Percentiles rank a stretch among this genome's conserved stretches.
phyloP scores from a whole-genome alignment of 768 basidiomycete species.

The Leccinum subgranulosum region DNA sequence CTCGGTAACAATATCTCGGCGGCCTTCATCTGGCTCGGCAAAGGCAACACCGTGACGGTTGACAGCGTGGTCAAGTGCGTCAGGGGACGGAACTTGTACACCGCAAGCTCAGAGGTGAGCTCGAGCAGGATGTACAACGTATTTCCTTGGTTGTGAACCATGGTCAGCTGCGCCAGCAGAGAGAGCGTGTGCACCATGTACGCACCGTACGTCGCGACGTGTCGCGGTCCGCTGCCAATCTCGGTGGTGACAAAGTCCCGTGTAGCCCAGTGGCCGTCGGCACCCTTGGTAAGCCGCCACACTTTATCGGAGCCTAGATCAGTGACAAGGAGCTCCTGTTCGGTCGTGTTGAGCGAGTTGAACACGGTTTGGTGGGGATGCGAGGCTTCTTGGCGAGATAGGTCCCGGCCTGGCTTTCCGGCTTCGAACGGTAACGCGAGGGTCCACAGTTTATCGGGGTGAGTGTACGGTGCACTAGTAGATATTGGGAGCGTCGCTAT shows the following conservation, averaged over 20 bases:
- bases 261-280: constrained; percentile 46
- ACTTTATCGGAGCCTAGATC: constrained; percentile 76
- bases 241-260: constrained; percentile 46
- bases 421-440: constrained; percentile 38
- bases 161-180: too few relatives aligned
- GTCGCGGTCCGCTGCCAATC: constrained; percentile 68
- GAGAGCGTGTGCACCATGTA: neutral
- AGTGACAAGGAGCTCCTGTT: constrained; percentile 62
- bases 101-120: too few relatives aligned
- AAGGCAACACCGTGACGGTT: too few relatives aligned
- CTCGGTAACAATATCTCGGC: too few relatives aligned
- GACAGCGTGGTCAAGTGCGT: too few relatives aligned
- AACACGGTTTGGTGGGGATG: constrained; percentile 74
- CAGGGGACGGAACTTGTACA: too few relatives aligned
- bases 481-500: constrained; percentile 57
- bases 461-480: constrained; percentile 43
- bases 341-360: constrained; percentile 39
- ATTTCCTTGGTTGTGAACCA: too few relatives aligned
- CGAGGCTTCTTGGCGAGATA: constrained; percentile 61
- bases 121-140: too few relatives aligned
- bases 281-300: constrained; percentile 47
- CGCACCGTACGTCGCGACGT: constrained; percentile 62
- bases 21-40: too few relatives aligned
- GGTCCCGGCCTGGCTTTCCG: constrained; percentile 57
- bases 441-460: constrained; percentile 30